These are phyloP conservation scores for Hypoxylon lienhwacheense DNA, from an alignment of 495 filamentous ascomycete species.

Conservation along the genomic window DNA sequence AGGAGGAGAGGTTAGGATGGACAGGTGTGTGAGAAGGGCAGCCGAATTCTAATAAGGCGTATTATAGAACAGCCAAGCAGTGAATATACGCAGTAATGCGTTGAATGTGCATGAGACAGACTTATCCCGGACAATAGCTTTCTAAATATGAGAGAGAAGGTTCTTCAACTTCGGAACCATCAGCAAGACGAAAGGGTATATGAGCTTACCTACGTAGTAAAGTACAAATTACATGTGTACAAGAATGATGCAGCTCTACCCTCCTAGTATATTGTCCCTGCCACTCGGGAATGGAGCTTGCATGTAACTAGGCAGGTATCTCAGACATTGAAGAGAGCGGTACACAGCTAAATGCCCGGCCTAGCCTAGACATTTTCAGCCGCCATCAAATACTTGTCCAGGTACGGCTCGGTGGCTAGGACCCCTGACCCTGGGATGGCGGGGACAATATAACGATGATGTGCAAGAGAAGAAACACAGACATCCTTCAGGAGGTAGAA, in stretches of 20 bases:
- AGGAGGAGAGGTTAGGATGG: neutral
- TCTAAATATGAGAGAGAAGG: conserved; percentile 28
- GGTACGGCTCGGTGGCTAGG: conserved; percentile 16
- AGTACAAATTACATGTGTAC: conserved; percentile 2
- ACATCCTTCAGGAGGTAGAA: conserved; percentile 13
- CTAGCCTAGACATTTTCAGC: conserved; percentile 33
- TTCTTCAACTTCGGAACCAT: conserved; percentile 20
- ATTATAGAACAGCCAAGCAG: conserved; percentile 12
- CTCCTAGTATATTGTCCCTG: conserved; percentile 25
- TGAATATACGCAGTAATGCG: conserved; percentile 17
- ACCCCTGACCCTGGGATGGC: conserved; percentile 14
- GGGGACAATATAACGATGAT: conserved; percentile 35
- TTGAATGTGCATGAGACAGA: conserved; percentile 20
- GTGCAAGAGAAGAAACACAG: conserved; percentile 27
- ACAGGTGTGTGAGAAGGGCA: conserved; percentile 5
- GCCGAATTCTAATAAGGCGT: conserved; percentile 10
- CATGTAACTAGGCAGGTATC: conserved; percentile 31
- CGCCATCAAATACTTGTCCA: conserved; percentile 28
- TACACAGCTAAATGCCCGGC: conserved; percentile 26
- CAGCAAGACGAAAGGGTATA: conserved; percentile 20
- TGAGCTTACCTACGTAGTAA: conserved; percentile 20
- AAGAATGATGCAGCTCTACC: conserved; percentile 11
- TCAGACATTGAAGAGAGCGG: conserved; percentile 25
- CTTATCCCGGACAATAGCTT: conserved; percentile 23
- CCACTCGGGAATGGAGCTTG: conserved; percentile 23